These are phyloP conservation scores for Aphanomyces cochlioides DNA, from an alignment of 352 stramenopile species.

Conservation along the genomic window DNA sequence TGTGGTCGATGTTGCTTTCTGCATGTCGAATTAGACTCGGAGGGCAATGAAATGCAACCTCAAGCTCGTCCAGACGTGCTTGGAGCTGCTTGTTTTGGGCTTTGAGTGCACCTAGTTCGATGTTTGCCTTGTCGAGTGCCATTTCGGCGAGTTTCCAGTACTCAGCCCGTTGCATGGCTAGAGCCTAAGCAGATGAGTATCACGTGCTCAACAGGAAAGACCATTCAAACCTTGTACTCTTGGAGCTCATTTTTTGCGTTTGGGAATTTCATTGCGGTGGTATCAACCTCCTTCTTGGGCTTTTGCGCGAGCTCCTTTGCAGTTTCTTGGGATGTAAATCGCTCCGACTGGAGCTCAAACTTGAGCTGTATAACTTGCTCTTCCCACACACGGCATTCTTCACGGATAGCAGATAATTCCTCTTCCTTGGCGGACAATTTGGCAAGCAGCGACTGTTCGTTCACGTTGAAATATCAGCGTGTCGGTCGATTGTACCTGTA, in stretches of 20 bases:
- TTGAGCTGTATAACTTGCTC: conserved; percentile 47
- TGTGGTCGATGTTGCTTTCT: not conserved
- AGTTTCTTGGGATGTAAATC: conserved; percentile 37
- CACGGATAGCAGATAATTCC: conserved; percentile 26
- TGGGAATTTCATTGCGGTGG: not conserved
- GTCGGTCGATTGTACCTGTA: conserved; percentile 34
- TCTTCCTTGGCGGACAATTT: conserved; percentile 46
- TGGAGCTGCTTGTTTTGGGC: not conserved
- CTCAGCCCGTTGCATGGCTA: conserved; percentile 23
- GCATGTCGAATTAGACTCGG: not conserved
- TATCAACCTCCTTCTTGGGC: conserved; percentile 18
- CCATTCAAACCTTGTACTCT: conserved; percentile 22
- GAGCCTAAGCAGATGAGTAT: not conserved
- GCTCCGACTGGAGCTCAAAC: conserved; percentile 48
- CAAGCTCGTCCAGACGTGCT: not conserved
- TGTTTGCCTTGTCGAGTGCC: conserved; percentile 24
- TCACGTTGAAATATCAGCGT: not conserved
- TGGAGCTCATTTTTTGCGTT: conserved; percentile 3
- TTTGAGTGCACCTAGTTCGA: conserved; percentile 8
- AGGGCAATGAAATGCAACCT: not conserved
- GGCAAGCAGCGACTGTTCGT: conserved; percentile 32
- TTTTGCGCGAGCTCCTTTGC: conserved; percentile 31
- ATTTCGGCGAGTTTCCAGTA: conserved; percentile 30
- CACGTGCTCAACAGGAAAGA: not conserved
- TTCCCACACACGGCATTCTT: conserved; percentile 27